A percentile compares a stretch with the other conserved stretches of the same genome.
These are phyloP conservation scores for Galium porrigens DNA, from an alignment of 305 asterid species.

Conservation along the genomic window DNA sequence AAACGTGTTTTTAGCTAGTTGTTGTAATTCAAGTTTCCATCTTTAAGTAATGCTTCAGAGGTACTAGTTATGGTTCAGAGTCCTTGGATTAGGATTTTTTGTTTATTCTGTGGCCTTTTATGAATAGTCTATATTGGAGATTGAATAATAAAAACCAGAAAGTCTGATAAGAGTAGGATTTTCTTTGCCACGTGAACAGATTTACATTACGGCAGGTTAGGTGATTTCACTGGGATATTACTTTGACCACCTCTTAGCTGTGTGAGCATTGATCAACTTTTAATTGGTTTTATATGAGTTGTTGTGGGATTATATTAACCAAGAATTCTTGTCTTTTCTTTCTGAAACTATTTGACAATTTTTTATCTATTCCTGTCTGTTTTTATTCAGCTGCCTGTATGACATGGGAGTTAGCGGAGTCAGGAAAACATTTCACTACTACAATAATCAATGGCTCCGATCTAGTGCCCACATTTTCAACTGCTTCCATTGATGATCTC, in stretches of 20 bases:
- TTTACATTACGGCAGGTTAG: not conserved
- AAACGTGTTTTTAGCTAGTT: not conserved
- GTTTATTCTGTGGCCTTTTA: not conserved
- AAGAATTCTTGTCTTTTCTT: not conserved
- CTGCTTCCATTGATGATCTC: conserved; percentile 73
- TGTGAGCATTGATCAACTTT: not conserved
- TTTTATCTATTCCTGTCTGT: conserved; percentile 5
- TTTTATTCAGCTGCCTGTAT: conserved; percentile 61
- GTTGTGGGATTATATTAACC: not conserved
- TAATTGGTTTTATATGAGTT: not conserved
- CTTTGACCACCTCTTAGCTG: not conserved
- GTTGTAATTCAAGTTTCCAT: not conserved
- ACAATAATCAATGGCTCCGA: conserved; percentile 75
- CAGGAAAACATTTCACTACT: conserved; percentile 68
- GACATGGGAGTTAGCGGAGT: conserved; percentile 88
- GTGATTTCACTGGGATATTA: not conserved
- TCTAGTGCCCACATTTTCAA: conserved; percentile 77
- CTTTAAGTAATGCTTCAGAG: not conserved
- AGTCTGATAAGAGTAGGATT: too few species aligned
- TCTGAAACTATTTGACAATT: not conserved
- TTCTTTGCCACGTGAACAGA: too few species aligned
- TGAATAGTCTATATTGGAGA: not conserved
- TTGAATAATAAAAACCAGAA: not conserved
- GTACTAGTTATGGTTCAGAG: not conserved
- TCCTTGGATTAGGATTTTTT: not conserved